Conservation (phyloP, 768 basidiomycete genomes). For the Agaricus subrufescens region DNA sequence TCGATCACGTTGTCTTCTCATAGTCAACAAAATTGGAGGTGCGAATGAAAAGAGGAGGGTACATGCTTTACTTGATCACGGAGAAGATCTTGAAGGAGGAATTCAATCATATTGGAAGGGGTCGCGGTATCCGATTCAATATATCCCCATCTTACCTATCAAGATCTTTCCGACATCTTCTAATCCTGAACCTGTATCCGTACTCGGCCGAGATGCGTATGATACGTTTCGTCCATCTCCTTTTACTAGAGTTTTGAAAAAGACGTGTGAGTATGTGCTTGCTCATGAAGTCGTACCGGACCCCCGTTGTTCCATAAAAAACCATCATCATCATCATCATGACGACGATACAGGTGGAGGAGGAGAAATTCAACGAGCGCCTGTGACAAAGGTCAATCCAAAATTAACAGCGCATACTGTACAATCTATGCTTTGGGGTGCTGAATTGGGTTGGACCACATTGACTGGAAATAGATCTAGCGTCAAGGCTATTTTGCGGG, state of each 20-base stretch:
- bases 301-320: constrained; percentile 11
- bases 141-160: constrained; percentile 57
- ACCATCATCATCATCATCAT: constrained; percentile 1
- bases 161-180: constrained; percentile 37
- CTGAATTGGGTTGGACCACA: constrained; percentile 73
- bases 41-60: constrained; percentile 59
- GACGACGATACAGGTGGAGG: constrained; percentile 5
- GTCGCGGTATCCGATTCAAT: constrained; percentile 52
- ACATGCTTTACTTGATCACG: constrained; percentile 48
- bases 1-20: constrained; percentile 64
- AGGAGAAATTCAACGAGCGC: constrained; percentile 46
- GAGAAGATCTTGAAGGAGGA: constrained; percentile 1
- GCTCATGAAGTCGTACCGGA: constrained; percentile 38
- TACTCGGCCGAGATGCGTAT: neutral
- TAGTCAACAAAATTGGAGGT: constrained; percentile 79
- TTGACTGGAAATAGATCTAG: constrained; percentile 82
- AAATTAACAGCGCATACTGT: constrained; percentile 75
- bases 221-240: neutral
- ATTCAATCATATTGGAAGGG: constrained; percentile 48
- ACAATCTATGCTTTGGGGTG: constrained; percentile 66
- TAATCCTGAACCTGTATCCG: constrained; percentile 4
- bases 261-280: constrained; percentile 53
- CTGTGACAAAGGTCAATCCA: constrained; percentile 49
- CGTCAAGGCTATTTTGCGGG: constrained; percentile 67
- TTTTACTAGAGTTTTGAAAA: constrained; percentile 46